Evolutionary conservation across 805 yeast genomes (phyloP).

Genomic region (Saccharomycopsis sp.): DNA sequence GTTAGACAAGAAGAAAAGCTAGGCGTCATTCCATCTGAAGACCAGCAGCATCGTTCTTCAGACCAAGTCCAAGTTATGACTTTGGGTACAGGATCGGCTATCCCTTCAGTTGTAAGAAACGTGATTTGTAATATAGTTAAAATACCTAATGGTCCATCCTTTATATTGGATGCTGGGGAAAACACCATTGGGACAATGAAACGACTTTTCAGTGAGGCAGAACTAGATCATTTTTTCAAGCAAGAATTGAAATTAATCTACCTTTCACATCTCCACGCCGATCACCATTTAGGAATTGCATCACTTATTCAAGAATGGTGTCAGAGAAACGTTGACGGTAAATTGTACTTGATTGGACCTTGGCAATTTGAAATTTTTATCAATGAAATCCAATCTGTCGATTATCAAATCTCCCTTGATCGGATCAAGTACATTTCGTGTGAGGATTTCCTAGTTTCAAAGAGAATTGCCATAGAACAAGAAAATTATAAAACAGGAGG

Average conservation of each 20-base stretch:
- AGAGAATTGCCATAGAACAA: slow-evolving; percentile 16
- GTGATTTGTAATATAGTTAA: slow-evolving; percentile 77
- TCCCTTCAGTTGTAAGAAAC: slow-evolving; percentile 79
- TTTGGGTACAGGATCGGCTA: slow-evolving; percentile 88
- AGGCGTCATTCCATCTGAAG: neutral
- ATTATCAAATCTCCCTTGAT: slow-evolving; percentile 29
- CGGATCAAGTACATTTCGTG: slow-evolving; percentile 50
- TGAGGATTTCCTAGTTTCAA: slow-evolving; percentile 46
- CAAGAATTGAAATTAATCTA: slow-evolving; percentile 58
- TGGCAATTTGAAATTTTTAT: slow-evolving; percentile 65
- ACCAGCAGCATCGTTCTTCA: no score
- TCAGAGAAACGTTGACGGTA: slow-evolving; percentile 30
- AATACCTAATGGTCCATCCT: slow-evolving; percentile 44
- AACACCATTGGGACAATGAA: slow-evolving; percentile 70
- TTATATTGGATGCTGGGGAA: slow-evolving; percentile 92
- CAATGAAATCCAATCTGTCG: slow-evolving; percentile 57
- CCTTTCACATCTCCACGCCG: slow-evolving; percentile 92
- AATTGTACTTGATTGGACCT: slow-evolving; percentile 62
- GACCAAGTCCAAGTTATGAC: slow-evolving; percentile 64
- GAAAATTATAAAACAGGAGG: neutral
- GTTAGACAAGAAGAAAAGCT: neutral
- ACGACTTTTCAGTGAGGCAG: slow-evolving; percentile 50
- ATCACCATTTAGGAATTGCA: slow-evolving; percentile 84
- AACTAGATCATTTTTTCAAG: slow-evolving; percentile 36
- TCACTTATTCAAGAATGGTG: slow-evolving; percentile 67